Percentiles rank a stretch among this genome's conserved stretches.
Conservation (phyloP, 78 protist genomes). For the slime mould (Dictyostelium discoideum) region DNA sequence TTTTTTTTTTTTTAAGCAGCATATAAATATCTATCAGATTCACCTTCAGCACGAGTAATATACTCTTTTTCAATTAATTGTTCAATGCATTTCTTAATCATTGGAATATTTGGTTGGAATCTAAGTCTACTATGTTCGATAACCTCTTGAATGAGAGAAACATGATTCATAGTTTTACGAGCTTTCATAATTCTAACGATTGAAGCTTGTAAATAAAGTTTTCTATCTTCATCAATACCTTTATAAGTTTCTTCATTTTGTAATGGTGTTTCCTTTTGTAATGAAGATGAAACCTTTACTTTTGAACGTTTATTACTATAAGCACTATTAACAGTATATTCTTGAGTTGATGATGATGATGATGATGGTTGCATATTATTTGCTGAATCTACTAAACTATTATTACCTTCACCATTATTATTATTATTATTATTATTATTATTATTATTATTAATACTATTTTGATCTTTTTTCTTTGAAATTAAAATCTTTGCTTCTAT, state of each 20-base stretch:
- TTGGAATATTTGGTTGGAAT: slow-evolving; percentile 85
- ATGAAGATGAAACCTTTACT: slow-evolving; percentile 83
- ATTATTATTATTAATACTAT: neutral
- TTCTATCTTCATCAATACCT: slow-evolving; percentile 89
- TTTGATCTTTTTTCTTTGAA: slow-evolving; percentile 12
- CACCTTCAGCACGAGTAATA: slow-evolving; percentile 81
- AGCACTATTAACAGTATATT: slow-evolving; percentile 25
- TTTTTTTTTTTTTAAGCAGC: neutral
- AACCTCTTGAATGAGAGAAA: slow-evolving; percentile 88
- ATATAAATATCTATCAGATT: slow-evolving; percentile 78
- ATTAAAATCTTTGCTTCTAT: slow-evolving; percentile 62
- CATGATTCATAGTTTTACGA: slow-evolving; percentile 87
- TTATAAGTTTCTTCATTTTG: slow-evolving; percentile 86
- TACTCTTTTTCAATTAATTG: slow-evolving; percentile 90
- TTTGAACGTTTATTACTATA: slow-evolving; percentile 77
- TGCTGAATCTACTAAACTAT: slow-evolving; percentile 9
- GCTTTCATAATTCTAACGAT: slow-evolving; percentile 96
- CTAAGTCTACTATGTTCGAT: slow-evolving; percentile 68
- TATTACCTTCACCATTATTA: neutral
- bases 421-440: neutral
- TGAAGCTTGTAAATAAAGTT: slow-evolving; percentile 90
- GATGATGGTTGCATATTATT: slow-evolving; percentile 6
- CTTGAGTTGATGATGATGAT: slow-evolving; percentile 26
- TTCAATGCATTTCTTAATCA: slow-evolving; percentile 92
- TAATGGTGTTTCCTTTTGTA: slow-evolving; percentile 66